Base-by-base conservation (phyloP, 768 basidiomycete species). In the Chiua virens region DNA sequence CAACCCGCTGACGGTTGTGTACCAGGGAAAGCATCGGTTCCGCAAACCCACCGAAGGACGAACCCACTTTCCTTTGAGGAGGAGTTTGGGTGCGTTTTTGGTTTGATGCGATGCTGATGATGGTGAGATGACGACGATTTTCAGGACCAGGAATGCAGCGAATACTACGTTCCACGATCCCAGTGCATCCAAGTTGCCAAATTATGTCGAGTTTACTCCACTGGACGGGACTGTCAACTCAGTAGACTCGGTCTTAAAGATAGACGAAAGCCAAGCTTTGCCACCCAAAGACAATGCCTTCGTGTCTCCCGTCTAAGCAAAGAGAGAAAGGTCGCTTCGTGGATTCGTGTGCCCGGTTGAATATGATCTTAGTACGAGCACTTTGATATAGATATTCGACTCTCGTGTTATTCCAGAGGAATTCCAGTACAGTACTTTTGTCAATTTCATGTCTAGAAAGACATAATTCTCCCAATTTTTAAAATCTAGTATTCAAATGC, bases 351-450 rank as follows among this genome's bases (percentile, higher is more conserved):
- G 14, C 32, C 14, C 14, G 32, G 32, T 34, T 34, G 32, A 11
- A 56, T 9, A 10, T 25, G 30, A 40, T 30, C 5, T 34, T 36
- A 23, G 20, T 22, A 44, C 32, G 14, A 34, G 32, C 15, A 15
- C 36, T 36, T 48, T 50, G 30, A 22, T 42, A 28, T 42, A 21
- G 13, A 38, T 22, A 10, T 34, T 37, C 14, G 32, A 15, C 32
- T 34, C 39, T 50, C 32, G 27, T 42, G 30, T n/a, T 40, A 14
- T 46, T 40, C 50, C 47, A 39, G 23, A 52, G 57, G 23, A 43
- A 14, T 46, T 40, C 50, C 47, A 39, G 23, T 54, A 59, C 28
- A 43, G 6, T 55, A 52, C 50, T 57, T 61, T 60, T 61, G 32
- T 22, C 15, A 15, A 39, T 30, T 40, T 28, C 13, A 20, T 44